These are phyloP conservation scores for Lentinula guzmanii DNA, from an alignment of 768 basidiomycete genomes.

Conservation along the genomic window DNA sequence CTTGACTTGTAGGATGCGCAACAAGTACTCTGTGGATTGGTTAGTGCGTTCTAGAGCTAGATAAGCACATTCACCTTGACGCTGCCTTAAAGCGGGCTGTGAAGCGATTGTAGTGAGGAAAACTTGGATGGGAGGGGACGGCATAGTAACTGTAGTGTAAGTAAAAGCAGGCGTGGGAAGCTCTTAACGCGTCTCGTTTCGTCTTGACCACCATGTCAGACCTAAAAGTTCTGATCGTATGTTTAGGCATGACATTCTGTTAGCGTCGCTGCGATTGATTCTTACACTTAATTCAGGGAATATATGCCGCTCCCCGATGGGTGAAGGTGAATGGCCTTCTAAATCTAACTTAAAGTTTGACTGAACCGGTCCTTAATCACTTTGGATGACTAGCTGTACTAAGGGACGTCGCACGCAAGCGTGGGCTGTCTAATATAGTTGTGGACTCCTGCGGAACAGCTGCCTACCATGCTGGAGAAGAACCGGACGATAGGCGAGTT, in stretches of 20 bases:
- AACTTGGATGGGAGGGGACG: constrained; percentile 77
- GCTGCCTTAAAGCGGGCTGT: constrained; percentile 68
- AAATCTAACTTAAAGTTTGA: neutral
- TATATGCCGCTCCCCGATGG: constrained; percentile 90
- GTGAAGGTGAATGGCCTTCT: constrained; percentile 36
- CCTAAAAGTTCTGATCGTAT: constrained; percentile 66
- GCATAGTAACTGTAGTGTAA: constrained; percentile 32
- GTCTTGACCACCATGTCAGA: constrained; percentile 5
- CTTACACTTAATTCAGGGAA: constrained; percentile 40
- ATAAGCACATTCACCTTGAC: constrained; percentile 52
- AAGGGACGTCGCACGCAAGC: constrained; percentile 56
- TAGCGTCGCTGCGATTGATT: neutral
- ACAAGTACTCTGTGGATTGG: constrained; percentile 57
- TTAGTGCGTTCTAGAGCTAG: neutral
- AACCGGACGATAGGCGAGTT: constrained; percentile 68
- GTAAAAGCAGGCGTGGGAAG: neutral
- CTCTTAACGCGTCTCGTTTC: neutral
- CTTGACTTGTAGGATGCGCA: constrained; percentile 80
- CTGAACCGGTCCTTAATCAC: neutral
- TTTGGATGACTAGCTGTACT: constrained; percentile 49
- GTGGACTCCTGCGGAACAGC: constrained; percentile 87
- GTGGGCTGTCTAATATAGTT: constrained; percentile 42
- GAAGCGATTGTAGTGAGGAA: constrained; percentile 89
- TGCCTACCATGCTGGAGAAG: constrained; percentile 78
- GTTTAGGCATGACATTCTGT: constrained; percentile 37